These are phyloP conservation scores for Leishmania lainsoni DNA, from an alignment of 208 protist species.

Conservation along the genomic window DNA sequence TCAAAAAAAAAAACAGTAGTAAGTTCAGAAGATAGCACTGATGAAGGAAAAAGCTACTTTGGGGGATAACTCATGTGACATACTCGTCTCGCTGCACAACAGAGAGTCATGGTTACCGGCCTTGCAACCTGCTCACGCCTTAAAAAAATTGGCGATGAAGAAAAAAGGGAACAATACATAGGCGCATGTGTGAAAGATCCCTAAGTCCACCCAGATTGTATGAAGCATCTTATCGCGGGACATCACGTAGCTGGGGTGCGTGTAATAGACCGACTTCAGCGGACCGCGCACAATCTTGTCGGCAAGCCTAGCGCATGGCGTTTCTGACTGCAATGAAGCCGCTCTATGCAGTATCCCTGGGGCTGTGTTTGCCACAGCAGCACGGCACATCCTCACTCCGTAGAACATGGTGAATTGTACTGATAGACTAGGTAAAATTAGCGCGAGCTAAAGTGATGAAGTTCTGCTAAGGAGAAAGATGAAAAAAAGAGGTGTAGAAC, in stretches of 20 bases:
- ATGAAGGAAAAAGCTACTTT: not conserved
- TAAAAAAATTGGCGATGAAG: slow-evolving; percentile 84
- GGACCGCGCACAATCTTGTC: slow-evolving; percentile 87
- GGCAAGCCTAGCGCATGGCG: slow-evolving; percentile 75
- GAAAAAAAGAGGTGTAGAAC: not conserved
- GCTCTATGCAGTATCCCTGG: slow-evolving; percentile 39
- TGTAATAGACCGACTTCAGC: slow-evolving; percentile 68
- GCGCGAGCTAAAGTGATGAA: not conserved
- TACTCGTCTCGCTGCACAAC: not conserved
- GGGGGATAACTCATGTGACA: not conserved
- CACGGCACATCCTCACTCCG: slow-evolving; percentile 26
- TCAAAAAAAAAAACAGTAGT: slow-evolving; percentile 7
- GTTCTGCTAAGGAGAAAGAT: not conserved
- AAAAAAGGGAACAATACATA: slow-evolving; percentile 85
- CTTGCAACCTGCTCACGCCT: slow-evolving; percentile 54
- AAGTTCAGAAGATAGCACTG: not conserved
- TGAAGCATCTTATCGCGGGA: slow-evolving; percentile 90
- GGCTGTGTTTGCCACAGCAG: slow-evolving; percentile 10
- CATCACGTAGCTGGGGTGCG: slow-evolving; percentile 90
- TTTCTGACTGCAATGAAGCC: slow-evolving; percentile 82
- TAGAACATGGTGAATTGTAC: slow-evolving; percentile 31
- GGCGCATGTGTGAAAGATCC: slow-evolving; percentile 69
- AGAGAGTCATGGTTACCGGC: not conserved
- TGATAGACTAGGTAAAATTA: not conserved
- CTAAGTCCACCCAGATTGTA: slow-evolving; percentile 89